phyloP scores from a whole-genome alignment of 768 basidiomycete genomes.

The Russula sp. region DNA sequence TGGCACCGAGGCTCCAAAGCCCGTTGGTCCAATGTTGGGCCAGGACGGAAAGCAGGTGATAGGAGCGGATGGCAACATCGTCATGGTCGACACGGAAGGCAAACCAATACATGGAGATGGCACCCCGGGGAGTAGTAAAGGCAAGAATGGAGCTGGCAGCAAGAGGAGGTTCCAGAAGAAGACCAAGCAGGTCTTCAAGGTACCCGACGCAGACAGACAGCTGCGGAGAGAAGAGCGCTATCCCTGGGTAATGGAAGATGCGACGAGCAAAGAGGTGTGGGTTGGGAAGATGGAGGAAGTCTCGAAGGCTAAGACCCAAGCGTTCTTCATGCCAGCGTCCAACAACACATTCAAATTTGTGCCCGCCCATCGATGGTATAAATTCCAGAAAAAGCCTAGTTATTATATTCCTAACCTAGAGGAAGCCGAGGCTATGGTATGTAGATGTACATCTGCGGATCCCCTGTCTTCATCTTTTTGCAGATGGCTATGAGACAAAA shows the following conservation, averaged over 20 bases:
- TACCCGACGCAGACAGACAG: conserved; percentile 74
- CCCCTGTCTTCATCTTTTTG: conserved; percentile 33
- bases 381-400: conserved; percentile 82
- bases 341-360: conserved; percentile 86
- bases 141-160: conserved; percentile 35
- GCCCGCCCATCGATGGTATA: conserved; percentile 86
- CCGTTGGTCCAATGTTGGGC: conserved; percentile 73
- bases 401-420: conserved; percentile 66
- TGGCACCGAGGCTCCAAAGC: conserved; percentile 41
- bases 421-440: conserved; percentile 66
- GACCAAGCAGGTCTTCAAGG: conserved; percentile 77
- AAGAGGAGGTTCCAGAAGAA: conserved; percentile 82
- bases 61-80: conserved; percentile 68
- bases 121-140: conserved; percentile 45
- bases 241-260: conserved; percentile 92
- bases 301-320: conserved; percentile 65
- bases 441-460: conserved; percentile 35
- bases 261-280: conserved; percentile 69
- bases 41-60: conserved; percentile 82
- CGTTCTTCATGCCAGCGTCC: conserved; percentile 80
- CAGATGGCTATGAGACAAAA: conserved; percentile 56
- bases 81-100: conserved; percentile 81
- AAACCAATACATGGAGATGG: conserved; percentile 55
- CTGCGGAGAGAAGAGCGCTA: conserved; percentile 82
- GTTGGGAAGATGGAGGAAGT: conserved; percentile 79